Conservation (phyloP, 441 rosid species). For the Biscutella auriculata region DNA sequence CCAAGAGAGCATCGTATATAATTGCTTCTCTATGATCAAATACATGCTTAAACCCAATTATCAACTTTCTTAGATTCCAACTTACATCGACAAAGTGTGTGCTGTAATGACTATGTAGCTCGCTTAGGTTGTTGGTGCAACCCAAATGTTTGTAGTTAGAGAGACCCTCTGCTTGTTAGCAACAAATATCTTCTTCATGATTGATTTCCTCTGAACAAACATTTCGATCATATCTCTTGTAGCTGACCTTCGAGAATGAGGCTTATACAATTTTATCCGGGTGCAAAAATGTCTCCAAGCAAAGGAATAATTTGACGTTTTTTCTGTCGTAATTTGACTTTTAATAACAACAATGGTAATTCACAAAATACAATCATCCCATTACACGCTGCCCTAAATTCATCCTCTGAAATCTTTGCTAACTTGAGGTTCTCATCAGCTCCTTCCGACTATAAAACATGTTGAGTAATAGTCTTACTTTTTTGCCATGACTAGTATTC, state of each 20-base stretch:
- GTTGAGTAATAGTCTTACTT: background rate
- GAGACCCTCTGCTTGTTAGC: background rate
- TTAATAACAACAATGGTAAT: background rate
- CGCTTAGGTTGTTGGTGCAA: background rate
- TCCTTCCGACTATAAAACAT: background rate
- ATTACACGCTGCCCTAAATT: background rate
- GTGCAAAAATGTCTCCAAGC: background rate
- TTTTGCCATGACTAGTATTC: too few species aligned
- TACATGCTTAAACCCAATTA: background rate
- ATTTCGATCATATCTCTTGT: background rate
- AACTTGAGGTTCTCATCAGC: background rate
- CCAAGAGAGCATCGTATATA: background rate
- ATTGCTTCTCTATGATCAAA: background rate
- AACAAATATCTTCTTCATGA: background rate
- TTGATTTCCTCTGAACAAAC: background rate
- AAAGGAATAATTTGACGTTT: too few species aligned
- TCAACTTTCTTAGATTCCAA: background rate
- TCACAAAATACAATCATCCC: background rate
- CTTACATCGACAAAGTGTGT: background rate
- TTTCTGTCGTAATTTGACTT: too few species aligned
- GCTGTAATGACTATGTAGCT: background rate
- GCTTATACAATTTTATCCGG: background rate
- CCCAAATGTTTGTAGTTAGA: background rate
- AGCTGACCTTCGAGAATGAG: background rate
- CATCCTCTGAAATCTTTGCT: background rate